These are phyloP conservation scores for Chromera velia DNA, from an alignment of 73 alveolate genomes.

Conservation along the genomic window DNA sequence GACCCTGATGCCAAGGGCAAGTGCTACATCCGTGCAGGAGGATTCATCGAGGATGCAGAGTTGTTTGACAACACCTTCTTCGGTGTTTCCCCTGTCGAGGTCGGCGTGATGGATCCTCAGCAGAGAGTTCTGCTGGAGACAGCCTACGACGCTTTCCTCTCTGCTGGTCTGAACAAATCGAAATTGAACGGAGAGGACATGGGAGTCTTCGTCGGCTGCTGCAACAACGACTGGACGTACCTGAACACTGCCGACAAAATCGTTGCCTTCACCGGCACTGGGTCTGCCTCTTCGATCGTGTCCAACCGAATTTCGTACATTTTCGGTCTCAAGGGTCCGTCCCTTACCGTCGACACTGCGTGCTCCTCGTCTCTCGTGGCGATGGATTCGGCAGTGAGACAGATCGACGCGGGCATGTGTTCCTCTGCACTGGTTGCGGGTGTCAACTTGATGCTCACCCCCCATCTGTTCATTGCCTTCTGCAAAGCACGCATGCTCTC, in stretches of 20 bases:
- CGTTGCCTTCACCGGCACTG: neutral
- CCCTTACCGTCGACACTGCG: constrained; percentile 11
- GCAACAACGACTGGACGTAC: constrained; percentile 13
- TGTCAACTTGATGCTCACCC: neutral
- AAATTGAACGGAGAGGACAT: neutral
- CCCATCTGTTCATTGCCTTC: neutral
- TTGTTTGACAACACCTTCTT: constrained; percentile 31
- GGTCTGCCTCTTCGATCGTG: constrained; percentile 2
- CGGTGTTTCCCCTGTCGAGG: constrained; percentile 29
- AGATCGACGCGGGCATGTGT: constrained; percentile 25
- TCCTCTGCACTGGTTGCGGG: constrained; percentile 25
- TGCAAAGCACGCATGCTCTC: constrained; percentile 13
- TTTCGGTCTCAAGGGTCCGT: constrained; percentile 5
- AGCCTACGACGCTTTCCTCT: constrained; percentile 19
- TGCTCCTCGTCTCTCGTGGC: constrained; percentile 35
- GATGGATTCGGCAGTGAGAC: constrained; percentile 22
- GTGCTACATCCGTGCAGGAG: constrained; percentile 36
- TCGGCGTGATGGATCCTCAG: constrained; percentile 35
- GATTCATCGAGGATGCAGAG: constrained; percentile 42
- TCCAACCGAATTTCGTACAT: constrained; percentile 6
- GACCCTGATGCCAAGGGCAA: constrained; percentile 26
- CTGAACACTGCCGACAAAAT: neutral
- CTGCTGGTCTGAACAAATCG: neutral
- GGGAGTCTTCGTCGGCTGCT: constrained; percentile 17
- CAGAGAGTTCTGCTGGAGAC: constrained; percentile 31